These are phyloP conservation scores for Chlorella sp. DNA, from an alignment of 139 green algal species.

Conservation along the genomic window DNA sequence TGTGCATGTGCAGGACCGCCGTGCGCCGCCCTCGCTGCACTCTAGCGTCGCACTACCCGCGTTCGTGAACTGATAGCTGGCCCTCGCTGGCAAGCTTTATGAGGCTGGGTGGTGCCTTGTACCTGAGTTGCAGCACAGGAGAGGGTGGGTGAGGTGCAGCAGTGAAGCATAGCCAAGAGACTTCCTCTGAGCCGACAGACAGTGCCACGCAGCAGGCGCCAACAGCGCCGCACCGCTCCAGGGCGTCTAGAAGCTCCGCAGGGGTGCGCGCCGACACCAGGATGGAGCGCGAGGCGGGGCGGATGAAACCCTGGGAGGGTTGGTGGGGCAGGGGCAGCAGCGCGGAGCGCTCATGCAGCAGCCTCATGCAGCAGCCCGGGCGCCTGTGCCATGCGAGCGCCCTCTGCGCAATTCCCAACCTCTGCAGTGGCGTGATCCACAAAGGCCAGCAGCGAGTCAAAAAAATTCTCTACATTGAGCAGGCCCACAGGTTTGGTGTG, in stretches of 20 bases:
- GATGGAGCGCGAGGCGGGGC: conserved; percentile 38
- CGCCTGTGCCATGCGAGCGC: too few species aligned
- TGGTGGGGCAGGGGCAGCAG: background rate
- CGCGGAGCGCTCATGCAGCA: too few species aligned
- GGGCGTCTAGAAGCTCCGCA: conserved; percentile 46
- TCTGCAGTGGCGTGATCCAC: conserved; percentile 62
- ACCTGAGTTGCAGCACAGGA: background rate
- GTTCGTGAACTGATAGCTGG: conserved; percentile 16
- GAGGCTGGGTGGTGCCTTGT: conserved; percentile 27
- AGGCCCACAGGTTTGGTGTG: conserved; percentile 78
- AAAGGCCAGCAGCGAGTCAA: conserved; percentile 68
- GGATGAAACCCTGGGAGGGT: conserved; percentile 49
- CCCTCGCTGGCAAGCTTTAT: conserved; percentile 38
- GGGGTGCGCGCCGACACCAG: conserved; percentile 28
- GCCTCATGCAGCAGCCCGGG: too few species aligned
- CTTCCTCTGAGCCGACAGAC: too few species aligned
- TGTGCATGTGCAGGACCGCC: too few species aligned
- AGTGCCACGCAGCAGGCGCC: too few species aligned
- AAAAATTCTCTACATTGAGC: conserved; percentile 76
- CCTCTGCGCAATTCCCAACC: conserved; percentile 28
- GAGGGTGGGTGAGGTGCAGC: background rate
- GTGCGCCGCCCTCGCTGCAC: too few species aligned
- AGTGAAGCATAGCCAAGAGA: too few species aligned
- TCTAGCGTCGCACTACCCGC: too few species aligned
- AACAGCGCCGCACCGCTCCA: conserved; percentile 41